Base-by-base conservation (phyloP, 1,139 yeast genomes). In the Geotrichum restrictum region DNA sequence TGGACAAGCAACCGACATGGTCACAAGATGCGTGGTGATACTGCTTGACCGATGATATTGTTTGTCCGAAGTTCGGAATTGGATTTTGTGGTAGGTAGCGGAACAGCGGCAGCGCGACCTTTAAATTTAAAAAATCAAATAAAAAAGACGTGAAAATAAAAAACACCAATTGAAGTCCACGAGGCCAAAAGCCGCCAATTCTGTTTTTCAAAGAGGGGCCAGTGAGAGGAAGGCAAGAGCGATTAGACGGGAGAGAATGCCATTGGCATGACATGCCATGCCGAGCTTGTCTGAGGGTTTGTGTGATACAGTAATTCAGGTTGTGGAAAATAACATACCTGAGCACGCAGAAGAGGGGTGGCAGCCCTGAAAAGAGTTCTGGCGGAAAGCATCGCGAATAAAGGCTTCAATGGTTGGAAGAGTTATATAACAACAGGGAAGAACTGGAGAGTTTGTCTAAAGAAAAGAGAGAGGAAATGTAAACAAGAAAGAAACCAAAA, bases 331-430 rank as follows among this genome's bases (percentile, higher is more conserved):
- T 14, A 24, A 50, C 57, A 33, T 55, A 55, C 57, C 49, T 55
- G 56, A 33, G 57, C 52, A 31, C 57, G 56, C 40, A 47, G 27
- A 31, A 52, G 40, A 33, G 50, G 52, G 32, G 54, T 38, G 32
- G 53, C 54, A 31, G 56, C 48, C 38, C 58, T 50, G 43, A 52
- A 52, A 40, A 56, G 39, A 41, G 56, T 45, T 49, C 56, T 56
- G 39, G 58, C 32, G 33, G 58, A 52, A 34, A 56, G 53, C 58
- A 56, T 56, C 36, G 22, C 46, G 48, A 34, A n/a, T 10, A 31
- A 7, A 8, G 8, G 29, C 29, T 24, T 24, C 29, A 24, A 24
- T 24, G 29, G 29, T 24, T 8, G 7, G 29, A 24, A 16, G 45
- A 22, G 34, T 10, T n/a, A 48, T 27, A 43, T 19, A 34, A 44